Base-by-base conservation (phyloP, 345 rosid species). In the Psidium guajava region DNA sequence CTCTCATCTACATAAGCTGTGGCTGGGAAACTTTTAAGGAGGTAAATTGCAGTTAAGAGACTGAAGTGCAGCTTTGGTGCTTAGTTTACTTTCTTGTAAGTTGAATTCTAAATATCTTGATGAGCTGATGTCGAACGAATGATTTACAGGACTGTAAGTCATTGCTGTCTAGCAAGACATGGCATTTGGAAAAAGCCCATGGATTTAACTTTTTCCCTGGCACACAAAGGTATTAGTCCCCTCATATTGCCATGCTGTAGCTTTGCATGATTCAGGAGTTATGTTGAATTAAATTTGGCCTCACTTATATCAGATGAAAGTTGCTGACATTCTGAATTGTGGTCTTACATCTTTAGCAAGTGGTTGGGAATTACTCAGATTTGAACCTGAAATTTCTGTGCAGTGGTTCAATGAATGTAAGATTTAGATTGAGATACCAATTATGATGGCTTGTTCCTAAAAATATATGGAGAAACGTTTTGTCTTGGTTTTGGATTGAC, bases 21-120 rank as follows among this genome's bases (percentile, higher is more conserved):
- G 98, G 98, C 85, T 97, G 99, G 99, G 97, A 95, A 89, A 97
- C 96, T 92, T 97, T 95, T 88, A 95, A 97, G 87, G 94, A 93
- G 98, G 98, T 95, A 92, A 32, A 18, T 82, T 80, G 9, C 18
- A n/a, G 83, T 82, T 40, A 77, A 85, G 83, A 69, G 24, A 36
- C 47, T 36, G 47, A 69, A 69, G 47, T 69, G 80, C 80, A 36
- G 80, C 80, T 69, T 36, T 2, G 4, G 14, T 32, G 80, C 80
- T 36, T 69, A 36, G 80, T 69, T 69, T 36, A 24, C 47, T 59
- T 44, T 6, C 82, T 82, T 82, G 27, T 50, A 22, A 44, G 74
- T 12, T 50, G 47, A 64, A 57, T 57, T 9, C 52, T 58, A 36
- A 51, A 25, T 82, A 84, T 50, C 77, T 81, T 54, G 51, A 25